Evolutionary conservation across 2,329 filamentous ascomycete genomes (phyloP).

Genomic region (Thermothelomyces thermophilus): DNA sequence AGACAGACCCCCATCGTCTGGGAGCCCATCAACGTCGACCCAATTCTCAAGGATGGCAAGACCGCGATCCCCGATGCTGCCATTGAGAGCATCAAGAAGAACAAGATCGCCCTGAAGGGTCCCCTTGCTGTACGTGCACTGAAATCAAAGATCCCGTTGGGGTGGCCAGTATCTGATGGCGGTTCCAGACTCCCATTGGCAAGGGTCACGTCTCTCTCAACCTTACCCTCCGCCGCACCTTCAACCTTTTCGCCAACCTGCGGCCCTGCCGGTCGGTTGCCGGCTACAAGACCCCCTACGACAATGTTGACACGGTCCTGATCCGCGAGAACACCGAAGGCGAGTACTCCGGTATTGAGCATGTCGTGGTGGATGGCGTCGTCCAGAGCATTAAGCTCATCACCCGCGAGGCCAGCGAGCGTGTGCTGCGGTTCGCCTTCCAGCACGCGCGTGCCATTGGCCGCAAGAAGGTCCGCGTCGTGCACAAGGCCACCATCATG

Average conservation of each 20-base stretch:
- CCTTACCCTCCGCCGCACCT: constrained; percentile 94
- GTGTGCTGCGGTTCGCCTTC: constrained; percentile 95
- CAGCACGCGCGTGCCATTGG: constrained; percentile 92
- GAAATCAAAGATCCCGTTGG: background rate
- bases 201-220: constrained; percentile 99
- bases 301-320: constrained; percentile 91
- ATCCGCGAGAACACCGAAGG: constrained; percentile 99
- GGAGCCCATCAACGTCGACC: constrained; percentile 96
- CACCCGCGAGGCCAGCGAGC: constrained; percentile 88
- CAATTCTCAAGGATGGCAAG: constrained; percentile 88
- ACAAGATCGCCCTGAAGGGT: constrained; percentile 97
- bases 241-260: constrained; percentile 99
- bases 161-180: constrained; percentile 17
- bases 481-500: constrained; percentile 99
- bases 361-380: constrained; percentile 94
- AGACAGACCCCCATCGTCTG: constrained; percentile 80
- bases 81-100: constrained; percentile 87
- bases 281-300: constrained; percentile 98
- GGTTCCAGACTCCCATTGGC: constrained; percentile 74
- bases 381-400: constrained; percentile 99
- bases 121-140: constrained; percentile 72
- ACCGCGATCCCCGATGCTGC: constrained; percentile 89
- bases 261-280: constrained; percentile 95
- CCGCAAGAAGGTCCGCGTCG: constrained; percentile 92
- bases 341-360: constrained; percentile 99